A percentile compares a stretch with the other conserved stretches of the same genome.
These are phyloP conservation scores for Podospora australis DNA, from an alignment of 495 filamentous ascomycete species.

Conservation along the genomic window DNA sequence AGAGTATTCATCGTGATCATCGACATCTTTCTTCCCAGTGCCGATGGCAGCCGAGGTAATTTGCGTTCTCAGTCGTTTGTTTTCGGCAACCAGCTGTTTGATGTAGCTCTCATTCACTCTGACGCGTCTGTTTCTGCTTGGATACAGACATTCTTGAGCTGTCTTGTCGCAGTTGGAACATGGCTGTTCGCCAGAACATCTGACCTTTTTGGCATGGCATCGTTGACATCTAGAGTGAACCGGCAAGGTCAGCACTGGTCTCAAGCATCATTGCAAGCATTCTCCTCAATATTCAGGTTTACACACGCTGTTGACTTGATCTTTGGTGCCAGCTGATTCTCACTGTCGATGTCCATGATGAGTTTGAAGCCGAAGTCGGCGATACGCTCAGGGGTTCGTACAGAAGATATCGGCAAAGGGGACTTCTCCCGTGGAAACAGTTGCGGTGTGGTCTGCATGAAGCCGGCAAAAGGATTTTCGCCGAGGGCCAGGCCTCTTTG, in stretches of 20 bases:
- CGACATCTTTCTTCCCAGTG: not conserved
- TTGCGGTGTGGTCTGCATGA: too few species aligned
- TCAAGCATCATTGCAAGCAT: too few species aligned
- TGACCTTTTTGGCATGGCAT: not conserved
- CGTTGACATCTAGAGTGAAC: not conserved
- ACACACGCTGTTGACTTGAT: not conserved
- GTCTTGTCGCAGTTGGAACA: conserved; percentile 9
- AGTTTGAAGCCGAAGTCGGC: too few species aligned
- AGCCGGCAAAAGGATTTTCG: too few species aligned
- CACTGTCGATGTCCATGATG: too few species aligned
- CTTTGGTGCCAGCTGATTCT: not conserved
- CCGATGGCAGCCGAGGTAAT: not conserved
- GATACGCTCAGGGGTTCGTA: too few species aligned
- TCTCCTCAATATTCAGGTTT: too few species aligned
- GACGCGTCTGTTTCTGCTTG: not conserved
- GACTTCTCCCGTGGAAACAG: too few species aligned
- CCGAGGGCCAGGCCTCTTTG: too few species aligned
- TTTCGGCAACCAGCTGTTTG: conserved; percentile 3
- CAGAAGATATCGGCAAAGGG: too few species aligned
- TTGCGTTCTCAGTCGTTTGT: conserved; percentile 3
- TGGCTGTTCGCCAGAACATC: conserved; percentile 22
- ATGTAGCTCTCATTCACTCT: not conserved
- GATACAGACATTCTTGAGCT: not conserved
- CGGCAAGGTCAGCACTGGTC: too few species aligned
- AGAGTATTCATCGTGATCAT: too few species aligned